Percentiles rank a stretch among this genome's conserved stretches.
phyloP scores from a whole-genome alignment of 768 basidiomycete species.

The Leccinum subgranulosum region DNA sequence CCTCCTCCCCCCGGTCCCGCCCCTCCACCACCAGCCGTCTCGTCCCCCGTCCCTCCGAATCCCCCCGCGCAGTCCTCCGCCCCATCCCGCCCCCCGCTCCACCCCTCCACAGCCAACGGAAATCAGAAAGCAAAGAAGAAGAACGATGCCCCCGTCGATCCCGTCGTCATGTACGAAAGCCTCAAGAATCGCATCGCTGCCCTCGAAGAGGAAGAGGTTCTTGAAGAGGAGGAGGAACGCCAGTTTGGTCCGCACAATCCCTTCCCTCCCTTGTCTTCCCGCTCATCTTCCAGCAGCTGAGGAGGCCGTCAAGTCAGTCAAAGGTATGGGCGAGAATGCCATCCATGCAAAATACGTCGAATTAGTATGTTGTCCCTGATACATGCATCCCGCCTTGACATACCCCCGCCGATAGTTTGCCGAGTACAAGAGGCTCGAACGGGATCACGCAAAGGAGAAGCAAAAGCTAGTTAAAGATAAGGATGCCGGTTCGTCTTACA shows the following conservation, averaged over 20 bases:
- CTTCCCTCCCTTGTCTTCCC: neutral
- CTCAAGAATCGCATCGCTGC: conserved; percentile 87
- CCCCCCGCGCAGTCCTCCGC: conserved; percentile 37
- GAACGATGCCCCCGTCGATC: conserved; percentile 68
- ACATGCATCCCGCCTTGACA: conserved; percentile 18
- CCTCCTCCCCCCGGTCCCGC: conserved; percentile 55
- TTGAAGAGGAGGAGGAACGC: conserved; percentile 85
- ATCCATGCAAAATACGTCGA: conserved; percentile 88
- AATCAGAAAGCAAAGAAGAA: conserved; percentile 63
- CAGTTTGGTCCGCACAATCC: conserved; percentile 56
- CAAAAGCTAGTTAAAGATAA: conserved; percentile 90
- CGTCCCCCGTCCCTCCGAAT: conserved; percentile 29
- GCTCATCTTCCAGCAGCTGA: conserved; percentile 53
- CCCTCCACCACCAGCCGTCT: conserved; percentile 52
- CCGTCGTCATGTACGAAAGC: conserved; percentile 83
- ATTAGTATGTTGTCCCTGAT: conserved; percentile 52
- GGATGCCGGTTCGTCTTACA: conserved; percentile 62
- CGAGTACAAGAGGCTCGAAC: conserved; percentile 81
- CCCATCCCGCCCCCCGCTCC: conserved; percentile 30
- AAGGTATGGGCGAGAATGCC: conserved; percentile 76
- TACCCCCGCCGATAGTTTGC: conserved; percentile 59
- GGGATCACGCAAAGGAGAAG: conserved; percentile 89
- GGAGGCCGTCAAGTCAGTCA: conserved; percentile 84
- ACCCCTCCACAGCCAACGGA: conserved; percentile 30
- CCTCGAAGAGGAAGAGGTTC: conserved; percentile 81